Base-by-base conservation (phyloP, 2,329 filamentous ascomycete genomes). In the Ophiostoma pallidulum region DNA sequence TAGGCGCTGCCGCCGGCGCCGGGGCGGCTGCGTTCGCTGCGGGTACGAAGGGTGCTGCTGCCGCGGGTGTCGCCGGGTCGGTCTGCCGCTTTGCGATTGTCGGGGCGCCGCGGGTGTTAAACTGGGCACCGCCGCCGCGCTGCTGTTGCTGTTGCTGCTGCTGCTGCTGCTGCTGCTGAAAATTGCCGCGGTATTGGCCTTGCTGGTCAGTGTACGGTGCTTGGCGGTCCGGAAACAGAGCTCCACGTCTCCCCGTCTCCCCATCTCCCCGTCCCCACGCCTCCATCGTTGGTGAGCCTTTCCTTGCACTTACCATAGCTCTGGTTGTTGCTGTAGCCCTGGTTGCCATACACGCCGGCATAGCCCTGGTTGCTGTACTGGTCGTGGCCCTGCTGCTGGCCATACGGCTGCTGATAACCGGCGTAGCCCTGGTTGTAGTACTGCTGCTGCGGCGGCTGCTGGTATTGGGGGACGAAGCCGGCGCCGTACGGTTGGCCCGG, bases 71-170 rank as follows among this genome's bases (percentile, higher is more conserved):
- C n/a, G n/a, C n/a, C 31, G 71, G 63, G 53, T 74, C 68, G 51
- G 74, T 64, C 39, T 77, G 66, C 63, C 78, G 72, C 70, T 83
- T 86, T 45, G 74, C 79, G 60, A 84, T 83, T 61, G 75, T 77
- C 50, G 75, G 77, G 10, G 72, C 74, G 66, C 59, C 68, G 58
- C 60, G 51, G 40, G 33, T 52, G 50, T 52, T 57, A 54, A 33
- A 47, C 36, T 53, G 53, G 32, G 24, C 39, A 38, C 48, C 26
- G 49, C 54, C 67, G 37, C 47, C 66, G 54, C 60, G 62, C 53
- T 67, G 66, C 56, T 64, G 60, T 51, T 61, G 20, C 28, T 28
- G 32, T 44, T 14, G 36, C 31, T 14, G 32, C 31, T 36, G 29
- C 41, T 36, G 64, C 19, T 62, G 58, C 35, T 67, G 62, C 51